These are phyloP conservation scores for Croton setiger DNA, from an alignment of 441 rosid genomes.

Conservation along the genomic window DNA sequence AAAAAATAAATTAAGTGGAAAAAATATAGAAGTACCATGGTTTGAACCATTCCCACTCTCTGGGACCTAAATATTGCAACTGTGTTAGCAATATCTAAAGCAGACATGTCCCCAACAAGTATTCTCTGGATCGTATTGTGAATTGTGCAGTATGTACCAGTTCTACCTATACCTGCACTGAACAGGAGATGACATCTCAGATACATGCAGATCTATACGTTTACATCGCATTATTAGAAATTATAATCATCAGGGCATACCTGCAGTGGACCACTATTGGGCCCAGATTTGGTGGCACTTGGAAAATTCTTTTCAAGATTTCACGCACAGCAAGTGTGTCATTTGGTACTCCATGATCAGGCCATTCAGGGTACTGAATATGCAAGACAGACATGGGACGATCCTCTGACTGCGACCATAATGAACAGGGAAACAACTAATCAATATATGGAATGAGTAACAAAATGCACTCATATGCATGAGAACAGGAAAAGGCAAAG, in stretches of 20 bases:
- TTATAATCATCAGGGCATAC: conserved; percentile 37
- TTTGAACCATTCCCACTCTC: conserved; percentile 88
- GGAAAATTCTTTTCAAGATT: conserved; percentile 61
- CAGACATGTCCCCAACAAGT: conserved; percentile 80
- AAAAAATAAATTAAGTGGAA: background rate
- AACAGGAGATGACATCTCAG: conserved; percentile 30
- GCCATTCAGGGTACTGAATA: conserved; percentile 90
- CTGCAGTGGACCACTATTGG: conserved; percentile 96
- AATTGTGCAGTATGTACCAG: conserved; percentile 86
- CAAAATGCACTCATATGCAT: background rate
- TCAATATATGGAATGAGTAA: background rate
- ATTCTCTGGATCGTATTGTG: conserved; percentile 90
- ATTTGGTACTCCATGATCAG: conserved; percentile 92
- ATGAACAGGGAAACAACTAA: background rate
- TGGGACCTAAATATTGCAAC: conserved; percentile 66
- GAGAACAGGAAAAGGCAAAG: too few species aligned
- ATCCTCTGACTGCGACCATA: conserved; percentile 52
- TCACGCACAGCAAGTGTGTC: conserved; percentile 75
- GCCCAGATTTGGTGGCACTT: conserved; percentile 59
- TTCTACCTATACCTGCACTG: conserved; percentile 99
- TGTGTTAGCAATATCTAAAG: conserved; percentile 64
- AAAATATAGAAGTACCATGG: conserved; percentile 46
- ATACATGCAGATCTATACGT: conserved; percentile 2
- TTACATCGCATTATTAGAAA: background rate
- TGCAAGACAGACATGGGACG: conserved; percentile 66